Conservation (phyloP, 2,329 filamentous ascomycete species). For the Fusarium piperis region DNA sequence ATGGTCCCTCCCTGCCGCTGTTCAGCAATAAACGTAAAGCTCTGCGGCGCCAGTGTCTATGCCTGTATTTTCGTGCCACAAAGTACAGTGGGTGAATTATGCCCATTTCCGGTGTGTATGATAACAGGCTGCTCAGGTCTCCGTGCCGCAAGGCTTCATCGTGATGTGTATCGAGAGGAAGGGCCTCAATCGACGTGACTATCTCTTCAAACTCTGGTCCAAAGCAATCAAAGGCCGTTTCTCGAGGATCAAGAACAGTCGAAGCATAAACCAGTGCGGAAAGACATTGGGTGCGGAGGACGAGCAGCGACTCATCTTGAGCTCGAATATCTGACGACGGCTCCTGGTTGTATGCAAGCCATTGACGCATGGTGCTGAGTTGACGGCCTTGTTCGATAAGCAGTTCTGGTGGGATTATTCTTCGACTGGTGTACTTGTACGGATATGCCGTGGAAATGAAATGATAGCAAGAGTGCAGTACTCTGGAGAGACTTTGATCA, state of each 20-base stretch:
- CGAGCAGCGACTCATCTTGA: conserved; percentile 8
- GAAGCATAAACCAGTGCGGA: conserved; percentile 13
- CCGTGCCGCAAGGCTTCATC: rapidly evolving
- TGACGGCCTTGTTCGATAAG: conserved; percentile 37
- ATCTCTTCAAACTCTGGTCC: conserved; percentile 34
- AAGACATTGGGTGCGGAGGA: conserved; percentile 31
- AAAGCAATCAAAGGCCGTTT: conserved; percentile 25
- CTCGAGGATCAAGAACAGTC: conserved; percentile 19
- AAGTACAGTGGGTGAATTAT: neutral
- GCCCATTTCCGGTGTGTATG: conserved; percentile 19
- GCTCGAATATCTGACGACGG: rapidly evolving
- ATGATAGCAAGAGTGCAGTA: conserved; percentile 26
- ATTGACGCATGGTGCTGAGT: conserved; percentile 24
- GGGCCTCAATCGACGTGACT: neutral
- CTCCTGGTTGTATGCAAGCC: conserved; percentile 12
- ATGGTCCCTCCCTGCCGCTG: conserved; percentile 28
- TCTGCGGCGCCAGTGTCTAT: conserved; percentile 21
- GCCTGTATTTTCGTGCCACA: conserved; percentile 16
- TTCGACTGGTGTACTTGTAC: conserved; percentile 28
- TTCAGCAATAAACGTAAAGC: conserved; percentile 6
- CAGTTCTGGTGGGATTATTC: conserved; percentile 16
- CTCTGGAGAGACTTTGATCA: conserved; percentile 3
- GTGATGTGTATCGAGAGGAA: neutral
- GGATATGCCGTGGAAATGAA: conserved; percentile 13
- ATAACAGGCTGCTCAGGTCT: neutral